Evolutionary conservation across 768 basidiomycete species (phyloP), one percentile per base, ranked within the genome.

Genomic region (Tylopilus felleus): DNA sequence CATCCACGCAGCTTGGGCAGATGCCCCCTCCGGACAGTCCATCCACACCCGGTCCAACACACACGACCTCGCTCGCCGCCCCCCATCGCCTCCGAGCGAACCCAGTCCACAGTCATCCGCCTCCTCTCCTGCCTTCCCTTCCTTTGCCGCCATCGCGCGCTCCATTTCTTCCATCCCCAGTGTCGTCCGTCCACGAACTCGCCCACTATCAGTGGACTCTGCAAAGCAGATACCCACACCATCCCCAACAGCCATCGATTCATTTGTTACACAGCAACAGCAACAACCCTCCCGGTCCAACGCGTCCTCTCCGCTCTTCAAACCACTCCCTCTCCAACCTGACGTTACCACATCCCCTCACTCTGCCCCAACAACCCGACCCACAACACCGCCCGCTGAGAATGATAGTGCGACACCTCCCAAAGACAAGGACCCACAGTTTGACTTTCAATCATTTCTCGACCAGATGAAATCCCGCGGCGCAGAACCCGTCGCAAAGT

Each of bases 391-490:
- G 17, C 45, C 45, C 14, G 64, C 56, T 49, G 19, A 28, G 8
- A 38, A 21, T 3, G 65, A 60, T 19, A 59, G 8, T 13, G 14
- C 19, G 27, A 29, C 47, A 65, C 71, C 74, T 6, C 52, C 33
- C 52, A 66, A 54, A 35, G 79, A 78, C 45, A 60, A 71, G 28
- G 73, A 73, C 53, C 75, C 76, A 0, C 75, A 76, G 40, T 98
- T 98, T 61, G 96, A 98, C 71, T 98, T 98, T 67, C 93, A 96
- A 66, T 84, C 78, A 45, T 99, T 99, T 71, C 72, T 98, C 58
- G 93, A 95, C 69, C 94, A 99, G 71, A 93, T 99, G 83, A 90
- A 96, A 73, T 73, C 78, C 39, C 86, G 84, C 64, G 75, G 80
- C 46, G 93, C 96, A 2, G 97, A 99, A 51, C 90, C 94, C 7